Evolutionary conservation across 1,139 yeast genomes (phyloP).

Genomic region (Yamadazyma atmosphaerica): DNA sequence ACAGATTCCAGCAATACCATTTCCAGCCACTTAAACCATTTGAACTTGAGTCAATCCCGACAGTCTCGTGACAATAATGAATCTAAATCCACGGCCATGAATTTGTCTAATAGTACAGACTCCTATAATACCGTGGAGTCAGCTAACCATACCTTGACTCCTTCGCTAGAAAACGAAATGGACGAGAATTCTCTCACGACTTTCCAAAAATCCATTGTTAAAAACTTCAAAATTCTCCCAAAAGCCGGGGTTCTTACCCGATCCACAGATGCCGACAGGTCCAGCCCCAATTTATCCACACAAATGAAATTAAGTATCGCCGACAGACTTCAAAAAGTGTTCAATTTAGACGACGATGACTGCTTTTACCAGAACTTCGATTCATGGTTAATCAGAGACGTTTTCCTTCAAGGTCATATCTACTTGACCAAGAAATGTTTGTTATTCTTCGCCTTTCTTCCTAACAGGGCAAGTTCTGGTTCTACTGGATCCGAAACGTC

Average conservation of each 20-base stretch:
- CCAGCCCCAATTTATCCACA: slow-evolving; percentile 13
- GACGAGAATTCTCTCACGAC: too few relatives aligned
- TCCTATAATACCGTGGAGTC: not conserved
- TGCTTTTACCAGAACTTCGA: slow-evolving; percentile 56
- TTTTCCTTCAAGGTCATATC: slow-evolving; percentile 81
- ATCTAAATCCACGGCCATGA: slow-evolving; percentile 5
- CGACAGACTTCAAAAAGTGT: slow-evolving; percentile 36
- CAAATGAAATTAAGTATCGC: slow-evolving; percentile 33
- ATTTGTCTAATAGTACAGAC: slow-evolving; percentile 1
- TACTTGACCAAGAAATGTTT: slow-evolving; percentile 67
- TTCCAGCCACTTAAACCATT: too few relatives aligned
- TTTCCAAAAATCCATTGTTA: slow-evolving; percentile 37
- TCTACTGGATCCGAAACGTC: too few relatives aligned
- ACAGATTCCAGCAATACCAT: too few relatives aligned
- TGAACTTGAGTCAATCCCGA: too few relatives aligned
- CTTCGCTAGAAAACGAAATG: too few relatives aligned
- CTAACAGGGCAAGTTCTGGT: slow-evolving; percentile 32
- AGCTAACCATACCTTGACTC: not conserved
- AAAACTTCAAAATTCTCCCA: slow-evolving; percentile 31
- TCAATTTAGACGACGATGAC: slow-evolving; percentile 49
- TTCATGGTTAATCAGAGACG: slow-evolving; percentile 82
- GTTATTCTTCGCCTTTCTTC: slow-evolving; percentile 81
- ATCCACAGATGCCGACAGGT: slow-evolving; percentile 15
- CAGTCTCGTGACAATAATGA: too few relatives aligned
- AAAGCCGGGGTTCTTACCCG: slow-evolving; percentile 19